Conservation (phyloP, 495 filamentous ascomycete genomes). For the Penicillium odoratum region DNA sequence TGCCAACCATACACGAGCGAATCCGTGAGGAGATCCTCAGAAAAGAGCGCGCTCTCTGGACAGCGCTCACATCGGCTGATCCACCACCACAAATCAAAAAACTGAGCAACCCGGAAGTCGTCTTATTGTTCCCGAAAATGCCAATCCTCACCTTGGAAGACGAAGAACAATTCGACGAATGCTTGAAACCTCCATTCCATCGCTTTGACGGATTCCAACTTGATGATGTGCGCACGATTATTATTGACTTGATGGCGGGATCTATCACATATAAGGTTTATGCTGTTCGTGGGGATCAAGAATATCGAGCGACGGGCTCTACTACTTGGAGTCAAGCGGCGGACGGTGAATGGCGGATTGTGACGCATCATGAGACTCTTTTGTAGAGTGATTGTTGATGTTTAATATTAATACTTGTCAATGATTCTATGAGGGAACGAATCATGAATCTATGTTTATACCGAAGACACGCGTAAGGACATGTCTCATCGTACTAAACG, state of each 20-base stretch:
- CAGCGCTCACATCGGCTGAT: slow-evolving; percentile 44
- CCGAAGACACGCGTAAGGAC: background rate
- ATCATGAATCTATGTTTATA: slow-evolving; percentile 2
- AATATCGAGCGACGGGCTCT: slow-evolving; percentile 35
- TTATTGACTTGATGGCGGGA: slow-evolving; percentile 50
- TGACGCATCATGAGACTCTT: slow-evolving; percentile 41
- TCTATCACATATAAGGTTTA: slow-evolving; percentile 40
- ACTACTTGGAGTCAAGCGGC: slow-evolving; percentile 48
- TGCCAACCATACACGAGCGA: slow-evolving; percentile 49
- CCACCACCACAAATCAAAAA: slow-evolving; percentile 41
- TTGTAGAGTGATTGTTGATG: slow-evolving; percentile 16
- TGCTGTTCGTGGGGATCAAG: slow-evolving; percentile 26
- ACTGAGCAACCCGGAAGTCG: slow-evolving; percentile 36
- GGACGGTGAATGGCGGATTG: slow-evolving; percentile 47
- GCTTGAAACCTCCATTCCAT: slow-evolving; percentile 42
- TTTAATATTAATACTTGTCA: slow-evolving; percentile 1
- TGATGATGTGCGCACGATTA: slow-evolving; percentile 38
- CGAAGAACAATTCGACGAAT: slow-evolving; percentile 26
- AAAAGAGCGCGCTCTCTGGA: slow-evolving; percentile 46
- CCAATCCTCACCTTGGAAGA: slow-evolving; percentile 36
- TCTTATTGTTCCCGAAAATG: slow-evolving; percentile 42
- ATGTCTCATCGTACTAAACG: background rate
- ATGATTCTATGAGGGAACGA: background rate
- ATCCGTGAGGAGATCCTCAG: slow-evolving; percentile 43
- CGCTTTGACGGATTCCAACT: slow-evolving; percentile 45